Conservation (phyloP, 2,329 filamentous ascomycete species). For the Microcyclosporella mali region DNA sequence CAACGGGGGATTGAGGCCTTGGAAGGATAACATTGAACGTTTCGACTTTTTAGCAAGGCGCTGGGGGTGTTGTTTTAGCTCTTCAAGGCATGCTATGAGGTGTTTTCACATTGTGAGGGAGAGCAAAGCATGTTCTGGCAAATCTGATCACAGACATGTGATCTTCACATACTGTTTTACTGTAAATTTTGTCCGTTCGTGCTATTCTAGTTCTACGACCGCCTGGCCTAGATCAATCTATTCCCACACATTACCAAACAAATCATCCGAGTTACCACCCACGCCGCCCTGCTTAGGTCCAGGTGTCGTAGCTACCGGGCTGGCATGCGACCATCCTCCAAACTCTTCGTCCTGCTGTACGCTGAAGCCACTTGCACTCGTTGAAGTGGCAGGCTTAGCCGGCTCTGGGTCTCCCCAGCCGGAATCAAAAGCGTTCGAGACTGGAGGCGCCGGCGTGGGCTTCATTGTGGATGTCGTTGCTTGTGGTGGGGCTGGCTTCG, state of each 20-base stretch:
- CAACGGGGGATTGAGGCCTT: background rate
- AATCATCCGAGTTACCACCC: constrained; percentile 56
- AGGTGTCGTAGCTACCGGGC: constrained; percentile 38
- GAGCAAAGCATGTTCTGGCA: background rate
- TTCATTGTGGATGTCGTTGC: constrained; percentile 39
- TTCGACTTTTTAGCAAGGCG: background rate
- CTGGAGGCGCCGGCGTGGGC: constrained; percentile 29
- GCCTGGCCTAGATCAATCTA: constrained; percentile 50
- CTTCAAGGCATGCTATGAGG: too few species aligned
- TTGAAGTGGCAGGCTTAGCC: constrained; percentile 42
- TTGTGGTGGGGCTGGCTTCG: constrained; percentile 28
- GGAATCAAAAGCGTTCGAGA: constrained; percentile 38
- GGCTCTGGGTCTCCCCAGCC: constrained; percentile 59
- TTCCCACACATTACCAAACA: constrained; percentile 92
- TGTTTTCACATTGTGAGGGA: background rate
- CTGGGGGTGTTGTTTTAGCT: background rate
- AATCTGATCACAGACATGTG: background rate
- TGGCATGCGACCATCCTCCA: constrained; percentile 81
- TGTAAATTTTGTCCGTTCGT: background rate
- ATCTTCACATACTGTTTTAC: background rate
- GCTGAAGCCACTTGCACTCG: constrained; percentile 33
- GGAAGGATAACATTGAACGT: too few species aligned
- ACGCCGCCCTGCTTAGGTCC: constrained; percentile 47
- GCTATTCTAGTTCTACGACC: background rate
- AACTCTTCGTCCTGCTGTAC: constrained; percentile 91